Evolutionary conservation across 768 basidiomycete species (phyloP), one percentile per base, ranked within the genome.

Genomic region (Boletus rubropictus): DNA sequence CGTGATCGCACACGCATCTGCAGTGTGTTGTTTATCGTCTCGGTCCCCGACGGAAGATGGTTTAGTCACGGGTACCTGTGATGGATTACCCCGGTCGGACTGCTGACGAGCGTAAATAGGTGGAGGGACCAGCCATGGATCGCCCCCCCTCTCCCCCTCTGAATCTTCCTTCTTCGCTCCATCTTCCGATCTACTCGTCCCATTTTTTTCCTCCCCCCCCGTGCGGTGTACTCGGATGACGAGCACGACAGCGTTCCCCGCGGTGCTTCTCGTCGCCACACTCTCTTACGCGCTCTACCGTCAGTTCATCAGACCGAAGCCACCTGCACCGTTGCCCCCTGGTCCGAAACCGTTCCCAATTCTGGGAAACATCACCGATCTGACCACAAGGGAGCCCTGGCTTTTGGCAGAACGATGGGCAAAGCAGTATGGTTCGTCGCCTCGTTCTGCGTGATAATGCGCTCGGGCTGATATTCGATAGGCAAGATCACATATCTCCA

Each of bases 401-500:
- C 62, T 86, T 15, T 66, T 67, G n/a, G 80, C 78, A 2, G 69
- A 71, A 4, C 60, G 72, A 39, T 86, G 84, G 86, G 78, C 79
- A 3, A 75, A 75, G 50, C 60, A 74, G 48, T 85, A 81, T 50
- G 85, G 84, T 84, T 42, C 52, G 78, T 64, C 22, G 8, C n/a
- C 31, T 14, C 21, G n/a, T 32, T 15, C 14, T n/a, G 5, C 5
- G 3, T 21, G 1, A n/a, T n/a, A n/a, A n/a, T n/a, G n/a, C 11
- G 15, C 20, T 21, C 18, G 1, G n/a, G 14, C 10, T 24, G 15
- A 48, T 17, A 4, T 25, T 33, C 36, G 15, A 33, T 43, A 54
- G 86, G 86, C 39, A 77, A 75, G 39, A 67, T 87, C 55, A 78
- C 80, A 0, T 81, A 84, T 57, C 62, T 87, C 29, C 80, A 82